Evolutionary conservation across 352 stramenopile species (phyloP), one percentile per base, ranked within the genome.

Genomic region (Globisporangium rhizosaccharum): DNA sequence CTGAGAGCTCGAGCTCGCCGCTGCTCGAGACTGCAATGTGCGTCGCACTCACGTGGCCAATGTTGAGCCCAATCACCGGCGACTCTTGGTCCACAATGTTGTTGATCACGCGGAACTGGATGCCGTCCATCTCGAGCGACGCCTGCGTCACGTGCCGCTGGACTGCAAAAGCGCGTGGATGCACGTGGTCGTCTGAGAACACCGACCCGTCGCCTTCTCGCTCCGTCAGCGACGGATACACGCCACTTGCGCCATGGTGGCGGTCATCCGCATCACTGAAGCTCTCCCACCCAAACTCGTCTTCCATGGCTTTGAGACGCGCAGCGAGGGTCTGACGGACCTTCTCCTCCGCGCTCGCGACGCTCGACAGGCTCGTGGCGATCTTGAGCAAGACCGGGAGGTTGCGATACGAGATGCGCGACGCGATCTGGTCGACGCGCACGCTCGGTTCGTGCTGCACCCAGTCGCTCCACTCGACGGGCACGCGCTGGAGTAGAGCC

Each of bases 81-180:
- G 80, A 91, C 46, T 86, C 80, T 59, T 94, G 82, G 23, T 86
- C 80, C 5, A 86, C 84, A 25, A 94, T 84, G 49, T 92, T 92
- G 62, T 94, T 90, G 56, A 94, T 86, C 68, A 94, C 52, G 8
- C 72, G 70, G 39, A 94, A 89, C 33, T 85, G 73, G 51, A 88
- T 18, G 7, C 71, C 72, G 36, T 59, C 68, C 33, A 76, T 53
- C 36, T 72, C 39, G 15, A 87, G 30, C 7, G 66, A 77, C 14
- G 63, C 70, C 61, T 48, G 68, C 33, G 68, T 81, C 48, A 49
- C 61, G 49, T 11, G 65, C 53, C 46, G 45, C 17, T 63, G 26
- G 30, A 53, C 20, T 44, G 20, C 6, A 15, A 20, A 33, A 6
- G n/a, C 51, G 14, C 4, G 17, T 26, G 51, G n/a, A 23, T 18